A percentile compares a stretch with the other conserved stretches of the same genome.
phyloP scores from a whole-genome alignment of 345 rosid species.

The Melaleuca quinquenervia region DNA sequence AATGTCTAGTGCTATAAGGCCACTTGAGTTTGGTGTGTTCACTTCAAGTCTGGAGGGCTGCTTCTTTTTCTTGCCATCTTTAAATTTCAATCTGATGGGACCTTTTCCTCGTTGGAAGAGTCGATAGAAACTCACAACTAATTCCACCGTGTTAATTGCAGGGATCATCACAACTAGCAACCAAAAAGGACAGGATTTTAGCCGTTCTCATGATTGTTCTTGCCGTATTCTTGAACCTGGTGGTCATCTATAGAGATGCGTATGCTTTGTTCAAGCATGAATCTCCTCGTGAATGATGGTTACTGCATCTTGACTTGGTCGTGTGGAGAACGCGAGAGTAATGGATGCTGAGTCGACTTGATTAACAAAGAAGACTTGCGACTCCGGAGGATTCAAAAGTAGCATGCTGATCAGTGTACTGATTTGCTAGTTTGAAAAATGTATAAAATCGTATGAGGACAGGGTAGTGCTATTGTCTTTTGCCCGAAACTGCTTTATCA shows the following conservation, averaged over 20 bases:
- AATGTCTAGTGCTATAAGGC: conserved; percentile 2
- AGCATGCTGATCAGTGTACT: not conserved
- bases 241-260: conserved; percentile 80
- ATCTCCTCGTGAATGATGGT: not conserved
- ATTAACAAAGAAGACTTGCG: not conserved
- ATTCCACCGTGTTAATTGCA: conserved; percentile 9
- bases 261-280: conserved; percentile 32
- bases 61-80: not conserved
- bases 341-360: not conserved
- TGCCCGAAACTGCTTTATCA: not conserved
- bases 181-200: conserved; percentile 53
- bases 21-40: conserved; percentile 2
- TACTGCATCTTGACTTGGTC: not conserved
- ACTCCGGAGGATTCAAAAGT: not conserved
- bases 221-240: conserved; percentile 55
- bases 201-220: conserved; percentile 60
- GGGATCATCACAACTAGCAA: conserved; percentile 72
- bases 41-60: not conserved
- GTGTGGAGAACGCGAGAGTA: not conserved
- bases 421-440: not conserved
- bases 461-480: not conserved
- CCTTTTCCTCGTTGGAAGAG: not conserved
- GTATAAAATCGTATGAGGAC: not conserved
- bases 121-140: not conserved
- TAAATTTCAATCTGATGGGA: not conserved